Conservation (phyloP, 31 red algal genomes). For the Odonthalia washingtoniensis region DNA sequence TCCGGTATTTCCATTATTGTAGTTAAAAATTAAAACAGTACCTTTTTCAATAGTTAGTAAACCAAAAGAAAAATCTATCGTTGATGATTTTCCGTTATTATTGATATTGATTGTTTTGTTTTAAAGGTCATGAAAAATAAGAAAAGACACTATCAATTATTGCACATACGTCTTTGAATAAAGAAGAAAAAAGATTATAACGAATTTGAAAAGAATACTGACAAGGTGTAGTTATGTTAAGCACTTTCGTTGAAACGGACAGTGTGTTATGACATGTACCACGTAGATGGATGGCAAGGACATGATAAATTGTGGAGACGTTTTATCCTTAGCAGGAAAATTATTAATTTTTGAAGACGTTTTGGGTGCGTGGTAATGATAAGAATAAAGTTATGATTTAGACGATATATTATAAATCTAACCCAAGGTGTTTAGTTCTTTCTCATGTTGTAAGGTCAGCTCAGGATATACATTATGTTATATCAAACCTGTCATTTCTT, state of each 20-base stretch:
- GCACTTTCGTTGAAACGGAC: slow-evolving; percentile 43
- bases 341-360: too few species aligned
- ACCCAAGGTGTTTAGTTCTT: too few species aligned
- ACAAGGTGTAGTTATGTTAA: slow-evolving; percentile 61
- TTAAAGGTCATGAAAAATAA: background rate
- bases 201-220: slow-evolving; percentile 66
- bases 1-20: too few species aligned
- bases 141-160: slow-evolving; percentile 58
- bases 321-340: background rate
- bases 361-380: slow-evolving; percentile 38
- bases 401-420: slow-evolving; percentile 74
- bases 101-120: slow-evolving; percentile 2
- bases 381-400: slow-evolving; percentile 58
- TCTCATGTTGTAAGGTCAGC: too few species aligned
- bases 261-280: slow-evolving; percentile 53
- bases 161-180: slow-evolving; percentile 46
- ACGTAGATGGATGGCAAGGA: slow-evolving; percentile 46
- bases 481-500: too few species aligned
- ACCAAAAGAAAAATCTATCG: slow-evolving; percentile 61
- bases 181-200: slow-evolving; percentile 50
- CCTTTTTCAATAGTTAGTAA: background rate
- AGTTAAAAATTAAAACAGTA: slow-evolving; percentile 30
- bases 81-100: slow-evolving; percentile 37
- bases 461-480: too few species aligned
- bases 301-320: background rate